phyloP scores from a whole-genome alignment of 768 basidiomycete genomes.

The Lactarius sp. region DNA sequence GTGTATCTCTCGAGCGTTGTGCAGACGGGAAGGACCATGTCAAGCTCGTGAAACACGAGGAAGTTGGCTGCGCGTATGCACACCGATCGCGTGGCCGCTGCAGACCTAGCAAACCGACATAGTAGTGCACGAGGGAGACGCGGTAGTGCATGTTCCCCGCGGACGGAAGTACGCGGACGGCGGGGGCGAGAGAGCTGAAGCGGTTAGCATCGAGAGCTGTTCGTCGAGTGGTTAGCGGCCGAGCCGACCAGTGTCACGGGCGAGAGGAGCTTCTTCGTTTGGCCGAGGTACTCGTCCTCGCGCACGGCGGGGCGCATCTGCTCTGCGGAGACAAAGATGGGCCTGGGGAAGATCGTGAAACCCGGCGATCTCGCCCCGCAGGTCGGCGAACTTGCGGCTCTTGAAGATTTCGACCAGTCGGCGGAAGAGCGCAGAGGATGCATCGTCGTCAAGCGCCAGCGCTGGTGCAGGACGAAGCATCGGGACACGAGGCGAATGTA shows the following conservation, averaged over 20 bases:
- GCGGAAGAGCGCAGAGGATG: constrained; percentile 54
- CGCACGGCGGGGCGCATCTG: constrained; percentile 33
- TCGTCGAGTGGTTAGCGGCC: constrained; percentile 43
- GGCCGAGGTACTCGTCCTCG: constrained; percentile 34
- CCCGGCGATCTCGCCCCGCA: constrained; percentile 54
- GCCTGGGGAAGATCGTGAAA: constrained; percentile 79
- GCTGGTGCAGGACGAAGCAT: constrained; percentile 64
- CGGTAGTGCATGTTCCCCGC: constrained; percentile 45
- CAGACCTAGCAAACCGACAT: constrained; percentile 64
- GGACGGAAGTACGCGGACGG: constrained; percentile 60
- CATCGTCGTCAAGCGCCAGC: constrained; percentile 61
- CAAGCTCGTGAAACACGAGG: constrained; percentile 56
- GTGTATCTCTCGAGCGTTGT: constrained; percentile 39
- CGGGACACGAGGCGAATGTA: constrained; percentile 67
- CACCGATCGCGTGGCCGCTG: constrained; percentile 59
- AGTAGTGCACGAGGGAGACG: constrained; percentile 59
- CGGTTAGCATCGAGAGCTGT: constrained; percentile 81
- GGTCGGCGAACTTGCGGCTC: constrained; percentile 68
- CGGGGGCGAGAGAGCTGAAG: constrained; percentile 65
- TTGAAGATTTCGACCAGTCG: constrained; percentile 69
- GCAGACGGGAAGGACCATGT: constrained; percentile 45
- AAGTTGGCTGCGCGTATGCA: constrained; percentile 72
- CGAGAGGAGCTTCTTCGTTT: constrained; percentile 63
- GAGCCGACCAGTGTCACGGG: constrained; percentile 67
- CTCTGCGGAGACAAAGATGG: constrained; percentile 61